A percentile compares a stretch with the other conserved stretches of the same genome.
phyloP scores from a whole-genome alignment of 176 grass and related monocot species.

The Ananas comosus region DNA sequence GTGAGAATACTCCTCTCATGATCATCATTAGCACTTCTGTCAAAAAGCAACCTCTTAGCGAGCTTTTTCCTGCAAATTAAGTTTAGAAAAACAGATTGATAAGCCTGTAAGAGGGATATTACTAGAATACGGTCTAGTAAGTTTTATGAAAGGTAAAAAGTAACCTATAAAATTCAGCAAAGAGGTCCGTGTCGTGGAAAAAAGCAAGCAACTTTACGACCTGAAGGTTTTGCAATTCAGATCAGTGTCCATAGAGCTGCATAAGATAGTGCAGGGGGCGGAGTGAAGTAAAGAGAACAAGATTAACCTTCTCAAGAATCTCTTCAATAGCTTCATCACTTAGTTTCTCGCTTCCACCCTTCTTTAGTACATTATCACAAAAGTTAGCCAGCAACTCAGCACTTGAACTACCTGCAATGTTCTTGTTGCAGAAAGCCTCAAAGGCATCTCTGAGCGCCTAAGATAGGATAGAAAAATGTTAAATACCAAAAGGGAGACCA shows the following conservation, averaged over 20 bases:
- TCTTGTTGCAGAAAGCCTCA: constrained; percentile 34
- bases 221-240: background rate
- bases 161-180: constrained; percentile 42
- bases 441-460: constrained; percentile 34
- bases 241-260: too few relatives aligned
- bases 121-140: too few relatives aligned
- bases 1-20: constrained; percentile 96
- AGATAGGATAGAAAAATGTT: background rate
- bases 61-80: constrained; percentile 78
- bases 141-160: too few relatives aligned
- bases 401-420: constrained; percentile 25
- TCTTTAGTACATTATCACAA: constrained; percentile 33
- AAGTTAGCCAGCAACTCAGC: constrained; percentile 31
- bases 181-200: constrained; percentile 39
- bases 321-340: constrained; percentile 38
- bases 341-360: constrained; percentile 30
- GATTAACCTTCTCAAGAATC: constrained; percentile 29
- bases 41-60: constrained; percentile 86
- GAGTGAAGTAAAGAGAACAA: background rate
- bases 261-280: too few relatives aligned
- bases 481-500: background rate
- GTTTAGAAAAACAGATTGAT: constrained; percentile 2
- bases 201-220: constrained; percentile 35
- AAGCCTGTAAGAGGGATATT: too few relatives aligned
- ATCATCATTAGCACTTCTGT: constrained; percentile 96